Conservation (phyloP, 2,329 filamentous ascomycete genomes). For the Aspergillus candidus region DNA sequence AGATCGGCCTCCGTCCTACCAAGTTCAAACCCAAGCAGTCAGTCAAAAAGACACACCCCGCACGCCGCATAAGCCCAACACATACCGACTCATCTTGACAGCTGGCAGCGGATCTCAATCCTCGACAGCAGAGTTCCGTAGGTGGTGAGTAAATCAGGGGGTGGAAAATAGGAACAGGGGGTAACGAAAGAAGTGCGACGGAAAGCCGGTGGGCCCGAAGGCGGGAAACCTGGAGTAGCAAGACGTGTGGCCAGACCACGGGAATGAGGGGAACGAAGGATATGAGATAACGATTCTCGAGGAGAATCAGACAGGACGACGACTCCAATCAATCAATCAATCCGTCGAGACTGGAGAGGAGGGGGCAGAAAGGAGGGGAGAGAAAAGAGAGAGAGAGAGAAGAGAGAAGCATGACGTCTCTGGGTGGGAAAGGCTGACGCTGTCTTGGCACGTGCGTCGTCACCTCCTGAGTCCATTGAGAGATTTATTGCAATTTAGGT, state of each 20-base stretch:
- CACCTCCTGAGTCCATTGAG: conserved; percentile 5
- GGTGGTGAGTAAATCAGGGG: conserved; percentile 18
- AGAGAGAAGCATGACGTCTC: conserved; percentile 30
- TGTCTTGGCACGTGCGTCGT: conserved; percentile 27
- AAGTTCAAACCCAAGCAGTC: not conserved
- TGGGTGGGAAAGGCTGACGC: conserved; percentile 28
- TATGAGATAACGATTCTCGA: conserved; percentile 1
- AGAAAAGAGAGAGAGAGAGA: conserved; percentile 2
- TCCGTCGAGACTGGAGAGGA: not conserved
- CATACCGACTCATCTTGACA: conserved; percentile 58
- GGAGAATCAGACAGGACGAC: no score
- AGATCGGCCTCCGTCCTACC: conserved; percentile 57
- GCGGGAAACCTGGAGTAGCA: conserved; percentile 2
- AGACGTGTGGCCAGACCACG: conserved; percentile 4
- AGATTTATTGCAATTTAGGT: not conserved
- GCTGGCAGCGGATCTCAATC: conserved; percentile 37
- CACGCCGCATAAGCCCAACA: conserved; percentile 3
- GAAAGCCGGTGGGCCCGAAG: conserved; percentile 17
- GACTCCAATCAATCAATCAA: no score
- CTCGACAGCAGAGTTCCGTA: not conserved
- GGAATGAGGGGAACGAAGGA: conserved; percentile 11
- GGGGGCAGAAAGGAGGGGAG: conserved; percentile 7
- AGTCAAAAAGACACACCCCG: no score
- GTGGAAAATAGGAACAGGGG: conserved; percentile 8
- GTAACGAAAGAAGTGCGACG: conserved; percentile 10